Percentiles rank a stretch among this genome's conserved stretches.
These are phyloP conservation scores for Yamadazyma diddensiae DNA, from an alignment of 1,139 yeast genomes.

Conservation along the genomic window DNA sequence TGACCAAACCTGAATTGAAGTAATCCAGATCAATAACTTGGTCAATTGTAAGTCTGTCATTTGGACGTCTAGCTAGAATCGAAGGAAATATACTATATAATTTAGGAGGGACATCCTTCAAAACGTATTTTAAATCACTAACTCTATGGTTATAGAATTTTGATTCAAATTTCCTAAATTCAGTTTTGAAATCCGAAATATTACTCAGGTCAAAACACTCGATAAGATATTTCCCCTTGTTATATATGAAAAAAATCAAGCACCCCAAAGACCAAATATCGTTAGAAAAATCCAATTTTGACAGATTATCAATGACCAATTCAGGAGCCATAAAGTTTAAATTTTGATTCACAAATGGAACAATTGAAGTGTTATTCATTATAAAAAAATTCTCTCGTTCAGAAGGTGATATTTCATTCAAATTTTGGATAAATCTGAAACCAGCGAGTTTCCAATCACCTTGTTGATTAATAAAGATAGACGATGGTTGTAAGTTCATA, in stretches of 20 bases:
- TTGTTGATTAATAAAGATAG: slow-evolving; percentile 73
- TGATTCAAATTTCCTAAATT: slow-evolving; percentile 38
- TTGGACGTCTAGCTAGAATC: slow-evolving; percentile 42
- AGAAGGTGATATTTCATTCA: slow-evolving; percentile 44
- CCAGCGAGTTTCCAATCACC: slow-evolving; percentile 96
- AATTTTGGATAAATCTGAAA: slow-evolving; percentile 58
- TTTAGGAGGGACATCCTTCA: slow-evolving; percentile 38
- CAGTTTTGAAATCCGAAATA: slow-evolving; percentile 46
- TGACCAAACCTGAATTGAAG: slow-evolving; percentile 79
- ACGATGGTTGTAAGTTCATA: slow-evolving; percentile 72
- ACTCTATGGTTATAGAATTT: slow-evolving; percentile 44
- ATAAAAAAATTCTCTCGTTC: slow-evolving; percentile 55
- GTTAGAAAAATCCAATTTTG: slow-evolving; percentile 56
- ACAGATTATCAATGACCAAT: slow-evolving; percentile 26
- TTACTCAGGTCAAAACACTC: slow-evolving; percentile 49
- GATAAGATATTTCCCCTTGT: slow-evolving; percentile 44
- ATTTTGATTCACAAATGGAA: slow-evolving; percentile 75
- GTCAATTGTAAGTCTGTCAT: slow-evolving; percentile 46
- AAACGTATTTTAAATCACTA: slow-evolving; percentile 46
- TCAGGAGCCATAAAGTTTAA: slow-evolving; percentile 58
- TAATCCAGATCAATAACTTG: slow-evolving; percentile 52
- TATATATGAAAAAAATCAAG: slow-evolving; percentile 64
- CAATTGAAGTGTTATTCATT: slow-evolving; percentile 67
- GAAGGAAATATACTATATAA: slow-evolving; percentile 30
- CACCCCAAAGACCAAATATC: slow-evolving; percentile 88